A percentile compares a stretch with the other conserved stretches of the same genome.
phyloP scores from a whole-genome alignment of 768 basidiomycete genomes.

The Wakefieldia striispora region DNA sequence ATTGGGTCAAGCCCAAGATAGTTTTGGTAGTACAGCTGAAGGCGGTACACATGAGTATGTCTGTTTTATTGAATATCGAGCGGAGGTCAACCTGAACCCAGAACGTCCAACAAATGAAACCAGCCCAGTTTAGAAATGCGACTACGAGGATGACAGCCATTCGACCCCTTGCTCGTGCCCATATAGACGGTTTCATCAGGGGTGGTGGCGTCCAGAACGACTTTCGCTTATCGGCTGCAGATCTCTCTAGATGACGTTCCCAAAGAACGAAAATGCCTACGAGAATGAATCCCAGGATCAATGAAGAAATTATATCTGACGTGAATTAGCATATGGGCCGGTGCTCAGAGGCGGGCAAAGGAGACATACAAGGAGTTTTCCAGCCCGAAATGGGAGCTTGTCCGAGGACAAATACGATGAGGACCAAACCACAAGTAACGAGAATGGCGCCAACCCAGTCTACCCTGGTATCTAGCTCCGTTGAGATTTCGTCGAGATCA shows the following conservation, averaged over 20 bases:
- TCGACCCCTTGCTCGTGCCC: constrained; percentile 59
- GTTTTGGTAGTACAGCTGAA: constrained; percentile 69
- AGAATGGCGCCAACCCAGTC: constrained; percentile 81
- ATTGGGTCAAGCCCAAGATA: constrained; percentile 56
- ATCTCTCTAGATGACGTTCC: constrained; percentile 59
- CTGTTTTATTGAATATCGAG: background rate
- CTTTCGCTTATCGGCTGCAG: constrained; percentile 7
- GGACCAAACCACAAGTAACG: constrained; percentile 60
- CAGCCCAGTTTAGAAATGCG: constrained; percentile 61
- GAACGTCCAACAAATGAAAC: constrained; percentile 54
- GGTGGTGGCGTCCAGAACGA: constrained; percentile 51
- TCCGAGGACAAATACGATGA: constrained; percentile 72
- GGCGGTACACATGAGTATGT: background rate
- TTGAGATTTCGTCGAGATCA: constrained; percentile 48
- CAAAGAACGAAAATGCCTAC: constrained; percentile 58
- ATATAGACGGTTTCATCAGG: constrained; percentile 61
- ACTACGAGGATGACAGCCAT: constrained; percentile 61
- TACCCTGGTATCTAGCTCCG: constrained; percentile 45
- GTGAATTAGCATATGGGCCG: constrained; percentile 12
- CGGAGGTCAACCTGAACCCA: constrained; percentile 40
- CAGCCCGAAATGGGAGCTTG: constrained; percentile 65
- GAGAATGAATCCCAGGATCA: constrained; percentile 60
- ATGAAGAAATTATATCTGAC: constrained; percentile 66
- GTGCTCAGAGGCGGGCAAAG: constrained; percentile 11
- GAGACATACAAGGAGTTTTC: constrained; percentile 52